phyloP scores from a whole-genome alignment of 1,284 basidiomycete genomes.

The Mycena sp. region DNA sequence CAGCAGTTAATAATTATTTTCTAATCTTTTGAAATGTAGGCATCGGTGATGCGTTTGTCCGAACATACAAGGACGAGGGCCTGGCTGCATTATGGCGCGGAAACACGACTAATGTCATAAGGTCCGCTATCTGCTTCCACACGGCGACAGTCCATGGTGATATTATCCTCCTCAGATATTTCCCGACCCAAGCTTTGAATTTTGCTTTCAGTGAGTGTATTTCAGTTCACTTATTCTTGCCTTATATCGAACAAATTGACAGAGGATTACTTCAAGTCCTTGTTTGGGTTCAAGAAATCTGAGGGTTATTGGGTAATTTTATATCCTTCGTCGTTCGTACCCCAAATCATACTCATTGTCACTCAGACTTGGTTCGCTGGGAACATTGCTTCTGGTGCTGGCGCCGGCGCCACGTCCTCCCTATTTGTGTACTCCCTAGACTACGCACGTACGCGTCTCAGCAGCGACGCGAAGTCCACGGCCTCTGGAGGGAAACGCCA shows the following conservation, averaged over 20 bases:
- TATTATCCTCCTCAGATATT: slow-evolving; percentile 21
- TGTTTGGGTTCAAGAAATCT: slow-evolving; percentile 62
- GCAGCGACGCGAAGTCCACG: slow-evolving; percentile 60
- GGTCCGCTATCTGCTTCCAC: slow-evolving; percentile 49
- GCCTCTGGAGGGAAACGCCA: slow-evolving; percentile 85
- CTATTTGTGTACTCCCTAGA: slow-evolving; percentile 71
- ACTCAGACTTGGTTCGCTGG: slow-evolving; percentile 55
- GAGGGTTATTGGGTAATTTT: slow-evolving; percentile 57
- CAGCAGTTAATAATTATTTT: not conserved
- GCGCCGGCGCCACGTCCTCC: slow-evolving; percentile 57
- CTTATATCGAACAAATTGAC: slow-evolving; percentile 49
- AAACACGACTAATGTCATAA: slow-evolving; percentile 28
- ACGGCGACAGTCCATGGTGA: no score
- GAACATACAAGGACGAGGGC: slow-evolving; percentile 33
- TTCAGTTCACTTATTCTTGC: not conserved
- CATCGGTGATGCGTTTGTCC: slow-evolving; percentile 31
- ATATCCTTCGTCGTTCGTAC: not conserved
- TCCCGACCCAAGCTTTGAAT: slow-evolving; percentile 47
- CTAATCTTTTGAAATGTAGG: slow-evolving; percentile 40
- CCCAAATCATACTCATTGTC: not conserved
- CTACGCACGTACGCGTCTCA: slow-evolving; percentile 67
- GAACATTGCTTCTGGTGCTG: slow-evolving; percentile 56
- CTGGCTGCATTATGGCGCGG: slow-evolving; percentile 32
- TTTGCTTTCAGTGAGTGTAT: slow-evolving; percentile 43
- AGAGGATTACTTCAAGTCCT: slow-evolving; percentile 57